Conservation (phyloP, 176 grass and related monocot species). For the Cenchrus purpureus region DNA sequence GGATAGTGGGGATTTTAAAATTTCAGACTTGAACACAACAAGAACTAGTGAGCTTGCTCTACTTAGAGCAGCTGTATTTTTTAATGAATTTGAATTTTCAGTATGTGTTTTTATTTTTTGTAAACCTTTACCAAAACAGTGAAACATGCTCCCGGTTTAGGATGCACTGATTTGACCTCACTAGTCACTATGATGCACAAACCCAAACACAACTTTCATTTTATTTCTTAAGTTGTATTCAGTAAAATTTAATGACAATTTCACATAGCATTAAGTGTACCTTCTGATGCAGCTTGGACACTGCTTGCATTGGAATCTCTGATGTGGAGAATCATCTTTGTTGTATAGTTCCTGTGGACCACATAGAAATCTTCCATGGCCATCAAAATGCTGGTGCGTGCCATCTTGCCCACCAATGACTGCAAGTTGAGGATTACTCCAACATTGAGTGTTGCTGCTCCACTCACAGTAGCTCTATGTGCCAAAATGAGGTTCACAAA, state of each 20-base stretch:
- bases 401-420: conserved; percentile 41
- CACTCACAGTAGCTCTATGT: background rate
- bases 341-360: conserved; percentile 19
- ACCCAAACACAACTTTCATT: background rate
- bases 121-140: background rate
- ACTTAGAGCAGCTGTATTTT: background rate
- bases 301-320: conserved; percentile 42
- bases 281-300: conserved; percentile 49
- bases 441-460: conserved; percentile 26
- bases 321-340: conserved; percentile 41
- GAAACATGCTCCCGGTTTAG: background rate
- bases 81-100: background rate
- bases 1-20: background rate
- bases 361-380: conserved; percentile 61
- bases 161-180: background rate
- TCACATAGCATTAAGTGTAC: conserved; percentile 24
- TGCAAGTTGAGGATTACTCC: conserved; percentile 52
- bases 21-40: background rate
- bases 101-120: background rate
- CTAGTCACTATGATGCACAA: background rate
- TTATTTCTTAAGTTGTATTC: background rate
- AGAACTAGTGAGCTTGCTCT: background rate
- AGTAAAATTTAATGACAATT: background rate
- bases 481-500: background rate
- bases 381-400: conserved; percentile 47